phyloP scores from a whole-genome alignment of 176 grass and related monocot genomes.

The Cymbopogon citratus region DNA sequence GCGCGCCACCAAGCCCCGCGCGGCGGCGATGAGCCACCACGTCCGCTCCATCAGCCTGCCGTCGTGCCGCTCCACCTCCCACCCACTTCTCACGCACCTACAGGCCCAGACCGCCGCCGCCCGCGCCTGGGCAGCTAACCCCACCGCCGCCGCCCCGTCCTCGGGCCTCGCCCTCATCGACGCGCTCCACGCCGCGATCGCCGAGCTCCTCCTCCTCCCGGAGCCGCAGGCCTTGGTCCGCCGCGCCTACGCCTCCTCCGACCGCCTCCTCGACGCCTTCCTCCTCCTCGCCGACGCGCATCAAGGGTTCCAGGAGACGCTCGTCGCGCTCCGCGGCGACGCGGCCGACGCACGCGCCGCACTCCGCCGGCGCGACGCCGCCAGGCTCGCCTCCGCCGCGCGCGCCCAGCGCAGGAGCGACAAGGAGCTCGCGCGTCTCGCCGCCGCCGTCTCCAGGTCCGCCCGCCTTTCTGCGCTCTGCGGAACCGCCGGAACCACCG shows the following conservation, averaged over 20 bases:
- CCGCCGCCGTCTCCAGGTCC: no score
- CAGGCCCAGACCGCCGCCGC: slow-evolving; percentile 2
- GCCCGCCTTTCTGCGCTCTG: no score
- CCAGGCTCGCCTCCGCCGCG: slow-evolving; percentile 3
- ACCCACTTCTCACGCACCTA: slow-evolving; percentile 43
- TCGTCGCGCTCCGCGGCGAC: no score
- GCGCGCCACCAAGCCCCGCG: slow-evolving; percentile 2
- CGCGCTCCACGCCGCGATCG: slow-evolving; percentile 32
- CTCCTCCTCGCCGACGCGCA: slow-evolving; percentile 37
- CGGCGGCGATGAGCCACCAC: slow-evolving; percentile 1
- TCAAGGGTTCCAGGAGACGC: no score
- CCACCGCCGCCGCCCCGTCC: neutral
- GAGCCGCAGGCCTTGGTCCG: slow-evolving; percentile 6
- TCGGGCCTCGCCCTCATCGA: slow-evolving; percentile 22
- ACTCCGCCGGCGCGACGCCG: no score
- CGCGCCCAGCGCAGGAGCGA: slow-evolving; percentile 26
- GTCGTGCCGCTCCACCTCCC: slow-evolving; percentile 25
- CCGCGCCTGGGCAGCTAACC: neutral
- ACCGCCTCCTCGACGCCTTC: slow-evolving; percentile 44
- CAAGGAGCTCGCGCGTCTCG: slow-evolving; percentile 28
- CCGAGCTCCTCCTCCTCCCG: slow-evolving; percentile 43
- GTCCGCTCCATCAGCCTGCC: slow-evolving; percentile 51
- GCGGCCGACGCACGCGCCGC: no score
- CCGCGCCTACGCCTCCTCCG: neutral
- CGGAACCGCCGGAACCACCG: no score